phyloP scores from a whole-genome alignment of 2,329 filamentous ascomycete species.

The Volutella citrinella region DNA sequence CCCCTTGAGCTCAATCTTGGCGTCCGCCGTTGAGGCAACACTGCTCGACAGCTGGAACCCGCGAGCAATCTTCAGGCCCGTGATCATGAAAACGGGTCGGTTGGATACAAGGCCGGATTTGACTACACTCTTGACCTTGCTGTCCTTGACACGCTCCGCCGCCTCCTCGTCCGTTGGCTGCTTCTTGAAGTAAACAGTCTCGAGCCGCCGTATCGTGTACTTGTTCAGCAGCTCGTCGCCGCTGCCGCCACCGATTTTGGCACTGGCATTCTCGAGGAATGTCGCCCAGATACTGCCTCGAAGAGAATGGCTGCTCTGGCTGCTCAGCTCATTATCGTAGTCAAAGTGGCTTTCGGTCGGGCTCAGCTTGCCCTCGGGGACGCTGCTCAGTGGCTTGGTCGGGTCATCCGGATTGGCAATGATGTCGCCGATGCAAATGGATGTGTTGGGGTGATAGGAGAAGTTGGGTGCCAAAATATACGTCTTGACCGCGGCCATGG shows the following conservation, averaged over 20 bases:
- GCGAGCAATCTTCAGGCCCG: neutral
- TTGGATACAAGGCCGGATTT: neutral
- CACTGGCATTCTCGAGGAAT: constrained; percentile 1
- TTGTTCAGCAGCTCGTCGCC: neutral
- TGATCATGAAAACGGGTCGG: neutral
- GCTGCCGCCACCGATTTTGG: neutral
- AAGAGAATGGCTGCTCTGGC: neutral
- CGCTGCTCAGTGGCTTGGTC: constrained; percentile 3
- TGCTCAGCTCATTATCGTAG: constrained; percentile 1
- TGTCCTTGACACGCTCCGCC: constrained; percentile 37
- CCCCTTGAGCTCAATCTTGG: no score
- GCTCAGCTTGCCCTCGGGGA: neutral
- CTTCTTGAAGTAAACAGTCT: neutral
- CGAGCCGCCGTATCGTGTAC: neutral
- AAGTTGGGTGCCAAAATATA: constrained; percentile 3
- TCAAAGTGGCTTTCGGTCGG: neutral
- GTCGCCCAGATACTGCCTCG: constrained; percentile 1
- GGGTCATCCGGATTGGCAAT: neutral
- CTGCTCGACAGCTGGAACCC: neutral
- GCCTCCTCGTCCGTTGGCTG: neutral
- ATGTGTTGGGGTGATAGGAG: constrained; percentile 4
- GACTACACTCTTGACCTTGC: neutral
- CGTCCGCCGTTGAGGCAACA: neutral
- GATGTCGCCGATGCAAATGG: constrained; percentile 4
- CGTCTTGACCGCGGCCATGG: constrained; percentile 1